These are phyloP conservation scores for Anacardium occidentale DNA, from an alignment of 345 rosid species.

Conservation along the genomic window DNA sequence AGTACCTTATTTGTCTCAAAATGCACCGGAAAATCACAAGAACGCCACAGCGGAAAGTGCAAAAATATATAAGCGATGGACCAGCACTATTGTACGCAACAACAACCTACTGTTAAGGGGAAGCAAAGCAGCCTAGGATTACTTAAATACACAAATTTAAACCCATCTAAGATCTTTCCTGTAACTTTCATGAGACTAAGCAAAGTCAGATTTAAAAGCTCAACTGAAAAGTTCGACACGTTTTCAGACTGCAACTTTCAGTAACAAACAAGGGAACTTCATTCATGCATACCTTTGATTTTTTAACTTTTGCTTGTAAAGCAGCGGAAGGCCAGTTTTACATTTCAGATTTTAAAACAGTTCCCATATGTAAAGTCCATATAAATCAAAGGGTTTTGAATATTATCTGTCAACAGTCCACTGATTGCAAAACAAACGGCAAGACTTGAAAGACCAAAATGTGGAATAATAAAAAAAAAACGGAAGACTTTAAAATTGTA, in stretches of 20 bases:
- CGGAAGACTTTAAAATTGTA: too few relatives aligned
- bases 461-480: background rate
- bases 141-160: slow-evolving; percentile 18
- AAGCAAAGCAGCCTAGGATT: background rate
- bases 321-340: background rate
- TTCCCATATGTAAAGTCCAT: background rate
- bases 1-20: background rate
- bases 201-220: slow-evolving; percentile 23
- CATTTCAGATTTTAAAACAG: background rate
- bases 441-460: background rate
- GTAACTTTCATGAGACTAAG: slow-evolving; percentile 24
- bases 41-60: background rate
- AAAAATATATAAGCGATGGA: background rate
- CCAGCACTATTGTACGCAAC: background rate
- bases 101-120: background rate
- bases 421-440: background rate
- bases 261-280: slow-evolving; percentile 26
- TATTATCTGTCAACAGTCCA: background rate
- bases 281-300: background rate
- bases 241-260: slow-evolving; percentile 22
- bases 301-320: background rate
- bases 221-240: slow-evolving; percentile 32
- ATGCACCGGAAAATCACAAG: background rate
- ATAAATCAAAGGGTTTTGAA: background rate
- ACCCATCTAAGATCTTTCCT: slow-evolving; percentile 18